These are phyloP conservation scores for Chrysoporthe deuterocubensis DNA, from an alignment of 2,329 filamentous ascomycete species.

Conservation along the genomic window DNA sequence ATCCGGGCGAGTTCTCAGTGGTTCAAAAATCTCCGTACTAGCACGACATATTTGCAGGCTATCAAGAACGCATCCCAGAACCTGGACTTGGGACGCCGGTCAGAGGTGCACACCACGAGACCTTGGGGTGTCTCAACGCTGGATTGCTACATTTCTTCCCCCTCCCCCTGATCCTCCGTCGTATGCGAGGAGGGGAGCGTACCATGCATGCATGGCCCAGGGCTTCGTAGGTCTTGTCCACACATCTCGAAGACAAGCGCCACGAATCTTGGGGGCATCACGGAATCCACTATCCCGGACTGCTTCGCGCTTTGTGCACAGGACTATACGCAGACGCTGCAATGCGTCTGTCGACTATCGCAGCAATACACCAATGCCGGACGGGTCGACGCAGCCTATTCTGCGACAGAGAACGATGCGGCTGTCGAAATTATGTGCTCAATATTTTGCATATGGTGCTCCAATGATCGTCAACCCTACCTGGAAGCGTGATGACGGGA, in stretches of 20 bases:
- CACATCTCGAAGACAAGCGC: neutral
- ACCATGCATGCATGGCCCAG: neutral
- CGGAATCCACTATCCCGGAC: neutral
- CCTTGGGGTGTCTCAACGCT: neutral
- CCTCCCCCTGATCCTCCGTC: neutral
- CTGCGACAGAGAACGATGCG: neutral
- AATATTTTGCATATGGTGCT: neutral
- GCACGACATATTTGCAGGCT: conserved; percentile 11
- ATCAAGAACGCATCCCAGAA: neutral
- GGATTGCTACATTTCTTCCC: conserved; percentile 2
- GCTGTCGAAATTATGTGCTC: neutral
- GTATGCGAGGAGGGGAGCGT: neutral
- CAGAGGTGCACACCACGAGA: neutral
- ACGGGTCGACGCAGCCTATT: neutral
- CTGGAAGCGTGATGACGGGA: neutral
- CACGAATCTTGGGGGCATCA: neutral
- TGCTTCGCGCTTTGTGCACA: neutral
- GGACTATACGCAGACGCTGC: neutral
- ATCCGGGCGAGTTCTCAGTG: neutral
- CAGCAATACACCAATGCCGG: neutral
- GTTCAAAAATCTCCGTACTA: neutral
- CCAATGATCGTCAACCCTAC: neutral
- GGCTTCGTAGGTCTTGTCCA: neutral
- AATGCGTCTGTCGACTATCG: neutral
- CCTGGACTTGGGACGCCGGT: neutral